Evolutionary conservation across 768 basidiomycete genomes (phyloP).

Genomic region (Vishniacozyma victoriae): DNA sequence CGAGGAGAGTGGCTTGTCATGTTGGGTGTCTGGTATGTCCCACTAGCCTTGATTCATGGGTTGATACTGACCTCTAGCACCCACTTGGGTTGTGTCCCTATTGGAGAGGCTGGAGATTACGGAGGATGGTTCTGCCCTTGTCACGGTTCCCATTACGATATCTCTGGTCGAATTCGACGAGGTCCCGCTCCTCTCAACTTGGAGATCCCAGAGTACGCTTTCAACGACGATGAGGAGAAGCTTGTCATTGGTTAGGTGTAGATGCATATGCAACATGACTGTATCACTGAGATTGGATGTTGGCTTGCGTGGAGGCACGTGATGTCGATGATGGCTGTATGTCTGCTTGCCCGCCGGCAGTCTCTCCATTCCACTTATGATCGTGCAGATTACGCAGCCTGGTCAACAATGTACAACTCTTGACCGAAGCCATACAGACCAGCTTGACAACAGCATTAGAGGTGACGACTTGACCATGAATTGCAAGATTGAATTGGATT

Average conservation of each 20-base stretch:
- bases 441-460: no score
- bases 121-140: constrained; percentile 99
- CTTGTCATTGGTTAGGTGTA: constrained; percentile 69
- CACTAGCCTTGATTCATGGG: constrained; percentile 58
- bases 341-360: no score
- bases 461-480: no score
- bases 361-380: no score
- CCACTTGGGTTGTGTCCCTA: constrained; percentile 96
- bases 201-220: constrained; percentile 81
- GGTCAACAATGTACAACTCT: no score
- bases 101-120: constrained; percentile 92
- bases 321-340: no score
- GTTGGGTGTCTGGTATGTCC: constrained; percentile 47
- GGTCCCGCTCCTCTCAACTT: constrained; percentile 97
- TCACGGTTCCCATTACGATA: constrained; percentile 93
- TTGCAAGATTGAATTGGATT: no score
- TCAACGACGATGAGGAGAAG: constrained; percentile 82
- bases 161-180: constrained; percentile 91
- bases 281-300: no score
- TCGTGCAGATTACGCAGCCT: no score
- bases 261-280: no score
- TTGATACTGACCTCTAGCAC: constrained; percentile 51
- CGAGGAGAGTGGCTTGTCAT: constrained; percentile 81
- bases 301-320: no score
- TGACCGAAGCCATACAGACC: no score